Evolutionary conservation across 176 grass and related monocot species (phyloP).

Genomic region (Lolium multiflorum): DNA sequence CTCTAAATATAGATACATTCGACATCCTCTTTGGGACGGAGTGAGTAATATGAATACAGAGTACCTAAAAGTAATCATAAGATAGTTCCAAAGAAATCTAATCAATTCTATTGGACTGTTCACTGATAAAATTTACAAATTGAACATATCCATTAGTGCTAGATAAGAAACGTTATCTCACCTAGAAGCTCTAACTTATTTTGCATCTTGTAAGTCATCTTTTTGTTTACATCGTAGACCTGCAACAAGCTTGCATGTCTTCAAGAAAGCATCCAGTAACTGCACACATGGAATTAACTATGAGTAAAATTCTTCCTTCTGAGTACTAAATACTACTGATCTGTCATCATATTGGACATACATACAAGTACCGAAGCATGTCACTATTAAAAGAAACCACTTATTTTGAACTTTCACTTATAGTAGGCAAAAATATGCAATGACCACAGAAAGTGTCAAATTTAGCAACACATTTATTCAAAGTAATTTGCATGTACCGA

Average conservation of each 20-base stretch:
- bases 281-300: slow-evolving; percentile 43
- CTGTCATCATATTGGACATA: background rate
- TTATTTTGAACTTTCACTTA: background rate
- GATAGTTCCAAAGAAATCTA: slow-evolving; percentile 12
- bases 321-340: slow-evolving; percentile 16
- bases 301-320: slow-evolving; percentile 25
- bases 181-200: slow-evolving; percentile 41
- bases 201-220: slow-evolving; percentile 47
- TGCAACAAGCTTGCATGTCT: slow-evolving; percentile 79
- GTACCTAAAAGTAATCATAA: slow-evolving; percentile 18
- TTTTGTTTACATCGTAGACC: slow-evolving; percentile 66
- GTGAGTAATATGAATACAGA: background rate
- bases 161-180: slow-evolving; percentile 40
- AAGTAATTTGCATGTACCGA: slow-evolving; percentile 22
- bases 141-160: slow-evolving; percentile 16
- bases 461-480: background rate
- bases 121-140: slow-evolving; percentile 10
- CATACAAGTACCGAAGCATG: background rate
- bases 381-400: slow-evolving; percentile 5
- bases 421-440: slow-evolving; percentile 28
- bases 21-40: no score
- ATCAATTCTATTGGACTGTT: background rate
- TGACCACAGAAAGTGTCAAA: background rate
- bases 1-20: no score
- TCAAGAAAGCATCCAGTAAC: slow-evolving; percentile 87